Evolutionary conservation across 495 filamentous ascomycete genomes (phyloP), one percentile per base, ranked within the genome.

Genomic region (Daldinia decipiens): DNA sequence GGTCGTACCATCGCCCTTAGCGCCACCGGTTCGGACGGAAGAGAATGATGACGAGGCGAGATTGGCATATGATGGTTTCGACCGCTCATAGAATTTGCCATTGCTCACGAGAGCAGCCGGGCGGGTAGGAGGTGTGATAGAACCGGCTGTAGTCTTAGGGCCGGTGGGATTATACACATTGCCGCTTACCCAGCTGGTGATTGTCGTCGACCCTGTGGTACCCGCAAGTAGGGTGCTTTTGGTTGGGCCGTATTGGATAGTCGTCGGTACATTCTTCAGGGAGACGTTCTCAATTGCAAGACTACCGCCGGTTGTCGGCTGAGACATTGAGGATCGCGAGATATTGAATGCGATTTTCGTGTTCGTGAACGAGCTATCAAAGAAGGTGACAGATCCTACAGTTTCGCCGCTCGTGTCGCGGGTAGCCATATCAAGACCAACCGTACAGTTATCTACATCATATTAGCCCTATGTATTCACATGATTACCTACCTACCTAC

Each of bases 331-430:
- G 50, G 78, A 76, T 74, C 86, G 79, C 71, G 83, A 86, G 59
- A 81, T 79, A 40, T 78, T 75, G 63, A 83, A 78, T 66, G 84
- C 79, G 70, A 85, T 74, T 6, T 86, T 85, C 2, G 90, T 93
- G 77, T 91, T 88, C 53, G 80, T 88, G 72, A 97, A 88, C 1
- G 80, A 87, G 78, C 88, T 92, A 80, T 98, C 94, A 19, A 93
- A 84, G 67, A 98, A 82, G 54, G 91, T 80, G 34, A 94, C 85
- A 0, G 91, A 92, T 56, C 92, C 91, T 36, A 93, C 91, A 15
- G 83, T 85, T 77, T 91, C 88, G 34, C 26, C 50, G 17, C 59
- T 64, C 1, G 43, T 50, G 57, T 67, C 62, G 24, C 52, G 59
- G 11, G 67, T 64, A 1, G 86, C 83, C 77, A 93, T 92, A 69